phyloP scores from a whole-genome alignment of 441 rosid species.

The Geranium incanum region DNA sequence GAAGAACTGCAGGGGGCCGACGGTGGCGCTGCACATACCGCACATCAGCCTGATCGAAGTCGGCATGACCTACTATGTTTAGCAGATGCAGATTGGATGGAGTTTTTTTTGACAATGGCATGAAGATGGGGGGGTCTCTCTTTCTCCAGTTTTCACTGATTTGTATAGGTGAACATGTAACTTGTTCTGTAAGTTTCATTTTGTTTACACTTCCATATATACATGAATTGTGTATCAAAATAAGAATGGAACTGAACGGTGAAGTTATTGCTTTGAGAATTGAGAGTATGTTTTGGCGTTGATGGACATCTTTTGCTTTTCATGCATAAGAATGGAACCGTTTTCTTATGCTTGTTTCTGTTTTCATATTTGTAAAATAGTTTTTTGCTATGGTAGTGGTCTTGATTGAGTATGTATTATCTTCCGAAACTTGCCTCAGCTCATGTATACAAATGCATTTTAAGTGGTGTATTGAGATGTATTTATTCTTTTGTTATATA shows the following conservation, averaged over 20 bases:
- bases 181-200: not conserved
- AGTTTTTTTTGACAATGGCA: not conserved
- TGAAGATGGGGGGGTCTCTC: not conserved
- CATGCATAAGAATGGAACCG: too few relatives aligned
- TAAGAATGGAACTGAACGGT: not conserved
- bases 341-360: too few relatives aligned
- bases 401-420: too few relatives aligned
- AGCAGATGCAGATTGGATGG: conserved; percentile 8
- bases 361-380: too few relatives aligned
- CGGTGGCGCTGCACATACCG: conserved; percentile 85
- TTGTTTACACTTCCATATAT: not conserved
- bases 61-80: conserved; percentile 89
- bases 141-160: not conserved
- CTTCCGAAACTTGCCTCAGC: too few relatives aligned
- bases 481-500: too few relatives aligned
- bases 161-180: not conserved
- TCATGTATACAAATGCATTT: too few relatives aligned
- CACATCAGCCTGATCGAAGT: conserved; percentile 92
- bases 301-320: not conserved
- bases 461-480: too few relatives aligned
- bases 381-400: too few relatives aligned
- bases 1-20: conserved; percentile 90
- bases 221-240: not conserved
- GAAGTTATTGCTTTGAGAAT: not conserved
- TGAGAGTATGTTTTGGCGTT: not conserved